A percentile compares a stretch with the other conserved stretches of the same genome.
Evolutionary conservation across 768 basidiomycete genomes (phyloP).

Genomic region (Lactifluus hygrophoroides): DNA sequence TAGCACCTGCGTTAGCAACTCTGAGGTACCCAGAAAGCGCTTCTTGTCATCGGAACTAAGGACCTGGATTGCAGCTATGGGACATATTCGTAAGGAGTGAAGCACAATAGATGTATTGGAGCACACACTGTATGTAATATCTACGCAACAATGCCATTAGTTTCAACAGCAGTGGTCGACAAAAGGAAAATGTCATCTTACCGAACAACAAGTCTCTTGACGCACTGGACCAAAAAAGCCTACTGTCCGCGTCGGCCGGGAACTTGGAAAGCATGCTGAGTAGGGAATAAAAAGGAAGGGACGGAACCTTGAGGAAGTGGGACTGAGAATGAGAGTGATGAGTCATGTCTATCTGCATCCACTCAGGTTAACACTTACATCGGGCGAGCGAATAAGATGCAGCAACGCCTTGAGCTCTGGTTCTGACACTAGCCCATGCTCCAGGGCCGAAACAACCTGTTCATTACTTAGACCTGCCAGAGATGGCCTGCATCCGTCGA

Average conservation of each 20-base stretch:
- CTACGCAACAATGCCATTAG: conserved; percentile 1
- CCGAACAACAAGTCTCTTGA: conserved; percentile 63
- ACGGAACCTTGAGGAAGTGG: conserved; percentile 81
- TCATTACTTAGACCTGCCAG: conserved; percentile 54
- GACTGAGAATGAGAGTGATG: conserved; percentile 39
- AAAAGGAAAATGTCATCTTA: conserved; percentile 27
- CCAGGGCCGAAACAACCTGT: conserved; percentile 49
- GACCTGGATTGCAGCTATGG: conserved; percentile 15
- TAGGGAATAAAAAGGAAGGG: conserved; percentile 73
- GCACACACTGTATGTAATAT: conserved; percentile 16
- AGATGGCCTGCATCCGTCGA: conserved; percentile 60
- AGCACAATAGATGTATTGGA: neutral
- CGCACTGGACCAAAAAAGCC: conserved; percentile 60
- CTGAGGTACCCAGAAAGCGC: conserved; percentile 7
- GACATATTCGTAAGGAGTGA: conserved; percentile 5
- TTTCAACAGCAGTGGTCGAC: neutral
- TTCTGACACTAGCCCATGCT: conserved; percentile 58
- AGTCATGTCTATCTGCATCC: neutral
- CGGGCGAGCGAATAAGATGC: conserved; percentile 67
- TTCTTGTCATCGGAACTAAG: conserved; percentile 16
- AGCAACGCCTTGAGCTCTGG: conserved; percentile 56
- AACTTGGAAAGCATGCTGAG: conserved; percentile 70
- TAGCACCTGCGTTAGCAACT: conserved; percentile 15
- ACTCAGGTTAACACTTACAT: conserved; percentile 39
- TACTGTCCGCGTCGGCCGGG: conserved; percentile 65